Percentiles rank a stretch among this genome's conserved stretches.
Conservation (phyloP, 2,329 filamentous ascomycete genomes). For the Ascochyta koolunga region DNA sequence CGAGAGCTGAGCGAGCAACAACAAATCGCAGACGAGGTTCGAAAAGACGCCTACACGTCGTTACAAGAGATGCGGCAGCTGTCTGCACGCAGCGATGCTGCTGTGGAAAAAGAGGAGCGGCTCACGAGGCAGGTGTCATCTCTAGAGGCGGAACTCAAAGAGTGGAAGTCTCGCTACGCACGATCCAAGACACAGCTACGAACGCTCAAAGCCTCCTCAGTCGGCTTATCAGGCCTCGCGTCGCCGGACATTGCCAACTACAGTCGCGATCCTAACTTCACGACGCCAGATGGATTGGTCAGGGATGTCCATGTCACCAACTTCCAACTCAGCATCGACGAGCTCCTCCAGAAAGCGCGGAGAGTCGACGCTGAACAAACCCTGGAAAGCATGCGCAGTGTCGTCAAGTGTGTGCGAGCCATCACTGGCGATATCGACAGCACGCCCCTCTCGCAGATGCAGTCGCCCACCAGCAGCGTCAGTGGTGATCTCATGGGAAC, state of each 20-base stretch:
- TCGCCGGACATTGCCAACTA: conserved; percentile 68
- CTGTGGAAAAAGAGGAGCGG: conserved; percentile 81
- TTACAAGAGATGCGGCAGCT: conserved; percentile 87
- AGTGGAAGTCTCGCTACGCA: conserved; percentile 91
- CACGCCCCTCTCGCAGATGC: conserved; percentile 55
- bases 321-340: conserved; percentile 93
- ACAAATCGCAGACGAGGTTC: conserved; percentile 83
- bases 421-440: conserved; percentile 79
- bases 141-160: conserved; percentile 81
- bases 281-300: conserved; percentile 75
- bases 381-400: conserved; percentile 84
- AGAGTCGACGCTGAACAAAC: conserved; percentile 74
- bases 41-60: conserved; percentile 80
- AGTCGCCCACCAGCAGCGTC: conserved; percentile 45
- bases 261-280: conserved; percentile 69
- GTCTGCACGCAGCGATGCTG: conserved; percentile 77
- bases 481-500: conserved; percentile 38
- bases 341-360: conserved; percentile 79
- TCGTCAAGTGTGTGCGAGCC: conserved; percentile 79
- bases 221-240: conserved; percentile 69
- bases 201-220: conserved; percentile 78
- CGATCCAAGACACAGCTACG: conserved; percentile 86
- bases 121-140: conserved; percentile 75
- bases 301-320: conserved; percentile 93
- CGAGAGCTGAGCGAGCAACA: conserved; percentile 77